Evolutionary conservation across 495 filamentous ascomycete species (phyloP), one percentile per base, ranked within the genome.

Genomic region (Delitschia confertaspora): DNA sequence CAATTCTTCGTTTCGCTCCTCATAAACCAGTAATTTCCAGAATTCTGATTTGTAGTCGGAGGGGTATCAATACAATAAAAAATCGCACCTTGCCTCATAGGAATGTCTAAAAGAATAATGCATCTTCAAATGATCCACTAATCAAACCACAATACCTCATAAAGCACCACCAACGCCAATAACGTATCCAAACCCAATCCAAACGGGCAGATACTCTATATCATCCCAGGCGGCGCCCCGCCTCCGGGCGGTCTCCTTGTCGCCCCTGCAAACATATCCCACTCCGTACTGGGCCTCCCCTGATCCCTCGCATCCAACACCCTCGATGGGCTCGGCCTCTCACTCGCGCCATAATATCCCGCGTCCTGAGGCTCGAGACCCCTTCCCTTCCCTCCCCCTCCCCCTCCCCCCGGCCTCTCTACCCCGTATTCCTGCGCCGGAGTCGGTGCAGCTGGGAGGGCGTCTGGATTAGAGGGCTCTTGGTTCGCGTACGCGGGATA

Each of bases 351-450:
- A 10, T 41, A 38, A 42, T 40, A 48, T 4, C 36, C 19, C 8
- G 32, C 43, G 19, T 43, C 46, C 16, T 49, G 38, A 4, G 46
- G 36, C 13, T 48, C 45, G n/a, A 48, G 36, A 2, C 27, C 23
- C 7, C 21, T 27, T 19, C n/a, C 18, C 18, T 38, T 33, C 3
- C 17, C 37, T 6, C 29, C 21, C 9, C n/a, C 18, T 16, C 45
- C 26, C 3, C 17, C 37, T 6, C 29, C 21, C 9, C 38, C 38
- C 10, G 32, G 19, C 19, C 25, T 41, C 2, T 11, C 38, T 29
- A 51, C 41, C 31, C 36, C 41, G 48, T 51, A 51, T 51, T 40
- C 42, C 48, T 45, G 41, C 19, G 41, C 48, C 2, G 48, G 48
- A 7, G 26, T 29, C 16, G 48, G 41, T 11, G 41, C 48, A 26